Base-by-base conservation (phyloP, 768 basidiomycete genomes). In the Exidia glandulosa region DNA sequence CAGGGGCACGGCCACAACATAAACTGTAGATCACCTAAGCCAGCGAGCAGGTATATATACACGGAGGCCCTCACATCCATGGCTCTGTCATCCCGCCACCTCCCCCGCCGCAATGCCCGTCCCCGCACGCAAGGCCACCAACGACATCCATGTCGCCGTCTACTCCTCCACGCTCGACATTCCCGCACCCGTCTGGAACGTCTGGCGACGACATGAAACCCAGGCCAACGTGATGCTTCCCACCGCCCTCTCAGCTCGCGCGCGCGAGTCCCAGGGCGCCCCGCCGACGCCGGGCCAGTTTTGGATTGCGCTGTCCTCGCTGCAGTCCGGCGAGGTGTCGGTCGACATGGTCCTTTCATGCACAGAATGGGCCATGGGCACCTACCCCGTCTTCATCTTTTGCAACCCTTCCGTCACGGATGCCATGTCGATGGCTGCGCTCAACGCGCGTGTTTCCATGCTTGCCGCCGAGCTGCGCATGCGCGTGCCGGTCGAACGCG, bases 301-400 rank as follows among this genome's bases (percentile, higher is more conserved):
- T 14, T 54, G 50, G 50, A 9, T 54, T 9, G 14, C 50, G 50
- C 50, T 54, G 25, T n/a, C 16, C 27, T 25, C 50, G 25, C 25
- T 14, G 50, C 30, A 10, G 12, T 13, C 30, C 25, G 27, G 14
- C 27, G 48, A 13, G 23, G 50, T 63, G 16, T 34, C 32, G 29
- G 61, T 66, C 16, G 66, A 66, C 56, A 59, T 65, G 41, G 70
- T 90, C 9, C 71, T 88, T 3, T 79, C 85, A 12, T 81, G 81
- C 63, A 87, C 84, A 0, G 69, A 77, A 31, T 81, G 81, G 0
- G 67, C 70, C 23, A 71, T 85, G 56, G 86, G 80, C 1, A 66
- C 73, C 54, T 86, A 89, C 63, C 89, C 88, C 2, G 64, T 86
- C 7, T 90, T 90, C 72, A 73, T 90, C 31, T 80, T 76, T 66